Conservation (phyloP, 306 rosid species). For the Abrus precatorius region DNA sequence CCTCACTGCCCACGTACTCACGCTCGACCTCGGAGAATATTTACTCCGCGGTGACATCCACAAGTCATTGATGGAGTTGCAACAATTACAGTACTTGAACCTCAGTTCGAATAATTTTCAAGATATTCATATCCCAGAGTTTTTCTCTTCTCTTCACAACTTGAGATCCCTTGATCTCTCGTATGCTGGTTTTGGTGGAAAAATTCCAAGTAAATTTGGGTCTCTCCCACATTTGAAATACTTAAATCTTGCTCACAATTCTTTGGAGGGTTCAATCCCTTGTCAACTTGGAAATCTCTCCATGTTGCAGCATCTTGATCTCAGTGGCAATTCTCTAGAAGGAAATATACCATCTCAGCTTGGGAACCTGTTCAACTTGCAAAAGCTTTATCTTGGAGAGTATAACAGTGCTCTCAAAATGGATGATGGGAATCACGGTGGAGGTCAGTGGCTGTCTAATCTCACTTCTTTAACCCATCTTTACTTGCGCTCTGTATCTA, state of each 20-base stretch:
- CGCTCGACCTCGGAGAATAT: background rate
- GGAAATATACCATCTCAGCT: constrained; percentile 45
- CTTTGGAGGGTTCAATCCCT: constrained; percentile 20
- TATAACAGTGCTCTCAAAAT: background rate
- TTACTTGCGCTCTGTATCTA: background rate
- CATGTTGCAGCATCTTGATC: constrained; percentile 30
- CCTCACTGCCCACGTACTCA: background rate
- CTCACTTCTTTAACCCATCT: constrained; percentile 47
- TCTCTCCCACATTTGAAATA: background rate
- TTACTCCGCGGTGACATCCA: background rate
- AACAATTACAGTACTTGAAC: background rate
- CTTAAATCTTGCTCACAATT: background rate
- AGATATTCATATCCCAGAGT: background rate
- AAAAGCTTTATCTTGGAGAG: constrained; percentile 24
- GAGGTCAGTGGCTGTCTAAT: constrained; percentile 44
- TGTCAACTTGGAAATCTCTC: constrained; percentile 43
- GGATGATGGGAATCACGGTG: background rate
- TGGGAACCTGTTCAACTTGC: constrained; percentile 46
- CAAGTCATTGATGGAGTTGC: background rate
- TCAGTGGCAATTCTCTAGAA: background rate
- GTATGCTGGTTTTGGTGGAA: background rate
- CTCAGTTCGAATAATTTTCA: background rate
- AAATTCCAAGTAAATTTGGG: background rate
- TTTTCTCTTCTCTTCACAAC: background rate
- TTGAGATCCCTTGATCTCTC: background rate